Evolutionary conservation across 129 eudicot genomes (phyloP).

Genomic region (Scalesia atractyloides): DNA sequence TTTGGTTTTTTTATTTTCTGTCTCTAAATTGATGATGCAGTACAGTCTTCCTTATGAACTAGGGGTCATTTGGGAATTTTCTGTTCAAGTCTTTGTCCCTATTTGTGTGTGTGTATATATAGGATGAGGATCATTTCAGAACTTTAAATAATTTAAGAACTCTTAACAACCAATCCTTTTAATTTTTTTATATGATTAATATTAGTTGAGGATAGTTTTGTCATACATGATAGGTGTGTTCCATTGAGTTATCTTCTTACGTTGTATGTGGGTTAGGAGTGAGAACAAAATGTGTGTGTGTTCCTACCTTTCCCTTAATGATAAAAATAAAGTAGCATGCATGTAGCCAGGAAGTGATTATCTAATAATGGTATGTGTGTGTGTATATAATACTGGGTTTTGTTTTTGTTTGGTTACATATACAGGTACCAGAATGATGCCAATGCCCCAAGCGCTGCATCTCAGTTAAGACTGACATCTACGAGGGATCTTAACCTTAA

Average conservation of each 20-base stretch:
- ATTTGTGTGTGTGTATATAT: not conserved
- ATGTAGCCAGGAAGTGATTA: not conserved
- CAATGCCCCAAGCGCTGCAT: conserved; percentile 78
- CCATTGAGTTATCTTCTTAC: not conserved
- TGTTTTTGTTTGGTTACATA: conserved; percentile 13
- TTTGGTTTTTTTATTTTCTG: not conserved
- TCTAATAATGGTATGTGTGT: not conserved
- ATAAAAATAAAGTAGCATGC: not conserved
- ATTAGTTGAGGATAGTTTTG: too few species aligned
- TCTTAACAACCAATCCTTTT: too few species aligned
- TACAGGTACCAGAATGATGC: conserved; percentile 82
- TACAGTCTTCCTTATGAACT: not conserved
- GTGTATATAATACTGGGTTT: not conserved
- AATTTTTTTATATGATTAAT: too few species aligned
- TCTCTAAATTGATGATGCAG: not conserved
- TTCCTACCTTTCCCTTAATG: not conserved
- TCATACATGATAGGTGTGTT: too few species aligned
- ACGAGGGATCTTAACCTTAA: conserved; percentile 81
- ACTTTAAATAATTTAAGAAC: too few species aligned
- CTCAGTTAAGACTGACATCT: conserved; percentile 84
- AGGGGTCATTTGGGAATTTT: not conserved
- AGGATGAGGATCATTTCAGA: too few species aligned
- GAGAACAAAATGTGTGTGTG: not conserved
- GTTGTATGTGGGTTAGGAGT: not conserved
- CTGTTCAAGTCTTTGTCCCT: not conserved